Evolutionary conservation across 2,329 filamentous ascomycete genomes (phyloP).

Genomic region (Helminthosporium solani): DNA sequence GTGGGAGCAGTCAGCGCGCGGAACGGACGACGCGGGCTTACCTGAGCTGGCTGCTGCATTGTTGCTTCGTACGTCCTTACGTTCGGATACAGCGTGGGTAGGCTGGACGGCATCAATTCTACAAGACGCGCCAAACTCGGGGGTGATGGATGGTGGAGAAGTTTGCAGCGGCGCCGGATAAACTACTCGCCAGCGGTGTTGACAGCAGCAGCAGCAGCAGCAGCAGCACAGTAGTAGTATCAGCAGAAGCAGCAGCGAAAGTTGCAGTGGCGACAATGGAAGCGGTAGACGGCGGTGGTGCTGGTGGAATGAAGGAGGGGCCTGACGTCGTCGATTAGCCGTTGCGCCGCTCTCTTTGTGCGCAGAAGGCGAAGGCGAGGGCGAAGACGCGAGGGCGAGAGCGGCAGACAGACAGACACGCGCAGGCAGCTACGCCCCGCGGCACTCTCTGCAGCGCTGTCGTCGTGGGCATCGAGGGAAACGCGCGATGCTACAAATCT

Average conservation of each 20-base stretch:
- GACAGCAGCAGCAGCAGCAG: no score
- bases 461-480: slow-evolving; percentile 1
- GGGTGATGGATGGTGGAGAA: background rate
- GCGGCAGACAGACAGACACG: background rate
- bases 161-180: slow-evolving; percentile 9
- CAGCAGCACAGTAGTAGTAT: no score
- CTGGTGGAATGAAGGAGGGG: slow-evolving; percentile 1
- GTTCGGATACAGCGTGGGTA: slow-evolving; percentile 34
- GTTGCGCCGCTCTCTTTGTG: background rate
- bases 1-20: slow-evolving; percentile 5
- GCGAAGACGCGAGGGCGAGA: background rate
- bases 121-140: slow-evolving; percentile 2
- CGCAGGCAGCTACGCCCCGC: slow-evolving; percentile 5
- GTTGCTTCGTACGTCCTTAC: slow-evolving; percentile 32
- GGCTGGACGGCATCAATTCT: slow-evolving; percentile 26
- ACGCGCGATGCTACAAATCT: background rate
- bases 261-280: background rate
- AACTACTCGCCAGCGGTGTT: no score
- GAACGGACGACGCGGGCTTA: slow-evolving; percentile 47
- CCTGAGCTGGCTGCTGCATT: slow-evolving; percentile 49
- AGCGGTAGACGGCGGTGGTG: background rate
- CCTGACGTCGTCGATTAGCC: slow-evolving; percentile 16
- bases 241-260: no score
- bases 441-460: slow-evolving; percentile 1
- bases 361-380: background rate